phyloP scores from a whole-genome alignment of 2,329 filamentous ascomycete genomes.

The Septoria linicola region DNA sequence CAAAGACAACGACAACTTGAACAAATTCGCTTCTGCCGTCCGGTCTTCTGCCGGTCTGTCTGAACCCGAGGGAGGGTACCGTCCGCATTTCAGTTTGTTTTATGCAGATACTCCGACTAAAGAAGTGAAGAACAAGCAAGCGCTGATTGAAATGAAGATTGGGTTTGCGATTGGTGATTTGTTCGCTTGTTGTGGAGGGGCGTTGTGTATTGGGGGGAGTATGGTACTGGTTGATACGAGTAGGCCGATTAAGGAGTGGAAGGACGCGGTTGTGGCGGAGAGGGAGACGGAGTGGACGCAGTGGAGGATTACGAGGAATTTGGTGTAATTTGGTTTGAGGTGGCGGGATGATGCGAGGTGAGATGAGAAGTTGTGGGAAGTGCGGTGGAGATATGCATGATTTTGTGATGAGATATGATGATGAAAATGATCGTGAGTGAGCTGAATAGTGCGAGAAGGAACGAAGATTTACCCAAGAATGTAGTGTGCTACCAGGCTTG shows the following conservation, averaged over 20 bases:
- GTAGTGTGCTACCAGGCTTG: no score
- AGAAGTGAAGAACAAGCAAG: constrained; percentile 25
- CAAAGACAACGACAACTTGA: constrained; percentile 24
- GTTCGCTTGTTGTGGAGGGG: constrained; percentile 31
- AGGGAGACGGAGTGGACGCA: constrained; percentile 26
- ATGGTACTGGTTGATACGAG: constrained; percentile 31
- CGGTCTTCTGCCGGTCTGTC: constrained; percentile 15
- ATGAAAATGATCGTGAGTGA: no score
- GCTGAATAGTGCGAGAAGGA: neutral
- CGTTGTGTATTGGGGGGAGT: constrained; percentile 28
- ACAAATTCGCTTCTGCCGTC: constrained; percentile 17
- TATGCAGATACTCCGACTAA: constrained; percentile 27
- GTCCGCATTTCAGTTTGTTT: constrained; percentile 28
- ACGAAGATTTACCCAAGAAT: no score
- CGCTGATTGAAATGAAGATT: constrained; percentile 31
- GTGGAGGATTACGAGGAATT: constrained; percentile 27
- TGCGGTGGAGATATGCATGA: no score
- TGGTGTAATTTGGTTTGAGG: constrained; percentile 20
- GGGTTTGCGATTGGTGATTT: constrained; percentile 31
- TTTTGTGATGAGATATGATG: no score
- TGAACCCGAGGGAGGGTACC: constrained; percentile 16
- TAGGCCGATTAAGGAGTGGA: constrained; percentile 24
- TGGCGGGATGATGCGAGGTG: neutral
- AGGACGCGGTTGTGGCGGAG: constrained; percentile 21
- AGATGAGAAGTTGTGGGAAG: neutral